Evolutionary conservation across 1,284 basidiomycete species (phyloP).

Genomic region (Austropuccinia psidii): DNA sequence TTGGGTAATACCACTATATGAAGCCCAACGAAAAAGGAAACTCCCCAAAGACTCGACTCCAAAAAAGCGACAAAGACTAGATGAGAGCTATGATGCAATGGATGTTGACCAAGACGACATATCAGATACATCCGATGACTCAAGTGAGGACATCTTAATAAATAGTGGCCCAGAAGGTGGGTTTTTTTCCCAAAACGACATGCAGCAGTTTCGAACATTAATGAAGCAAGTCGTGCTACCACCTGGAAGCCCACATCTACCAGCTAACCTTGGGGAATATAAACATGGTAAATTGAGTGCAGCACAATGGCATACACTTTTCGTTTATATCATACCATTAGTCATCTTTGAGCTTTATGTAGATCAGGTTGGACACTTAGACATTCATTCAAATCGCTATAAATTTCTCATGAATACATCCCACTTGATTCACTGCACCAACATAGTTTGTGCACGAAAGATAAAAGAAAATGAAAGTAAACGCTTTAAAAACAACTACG

Average conservation of each 20-base stretch:
- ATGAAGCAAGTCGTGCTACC: conserved; percentile 9
- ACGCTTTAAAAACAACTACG: conserved; percentile 14
- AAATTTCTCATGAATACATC: conserved; percentile 10
- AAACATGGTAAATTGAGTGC: conserved; percentile 17
- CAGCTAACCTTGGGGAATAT: conserved; percentile 14
- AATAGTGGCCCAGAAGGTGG: background rate
- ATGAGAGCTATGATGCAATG: background rate
- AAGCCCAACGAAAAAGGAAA: background rate
- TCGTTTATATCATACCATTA: conserved; percentile 19
- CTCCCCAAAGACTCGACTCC: background rate
- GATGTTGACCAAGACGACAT: background rate
- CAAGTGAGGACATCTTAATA: background rate
- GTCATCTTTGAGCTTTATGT: conserved; percentile 19
- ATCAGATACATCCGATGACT: background rate
- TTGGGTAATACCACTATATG: background rate
- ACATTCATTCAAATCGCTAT: background rate
- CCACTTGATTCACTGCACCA: background rate
- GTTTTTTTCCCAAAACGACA: background rate
- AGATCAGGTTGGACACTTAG: background rate
- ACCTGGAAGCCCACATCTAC: conserved; percentile 1
- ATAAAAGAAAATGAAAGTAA: background rate
- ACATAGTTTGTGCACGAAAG: background rate
- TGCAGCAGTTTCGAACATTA: background rate
- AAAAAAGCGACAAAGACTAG: background rate
- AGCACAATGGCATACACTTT: conserved; percentile 13